Conservation (phyloP, 2,329 filamentous ascomycete species). For the Lachnellula hyalina region DNA sequence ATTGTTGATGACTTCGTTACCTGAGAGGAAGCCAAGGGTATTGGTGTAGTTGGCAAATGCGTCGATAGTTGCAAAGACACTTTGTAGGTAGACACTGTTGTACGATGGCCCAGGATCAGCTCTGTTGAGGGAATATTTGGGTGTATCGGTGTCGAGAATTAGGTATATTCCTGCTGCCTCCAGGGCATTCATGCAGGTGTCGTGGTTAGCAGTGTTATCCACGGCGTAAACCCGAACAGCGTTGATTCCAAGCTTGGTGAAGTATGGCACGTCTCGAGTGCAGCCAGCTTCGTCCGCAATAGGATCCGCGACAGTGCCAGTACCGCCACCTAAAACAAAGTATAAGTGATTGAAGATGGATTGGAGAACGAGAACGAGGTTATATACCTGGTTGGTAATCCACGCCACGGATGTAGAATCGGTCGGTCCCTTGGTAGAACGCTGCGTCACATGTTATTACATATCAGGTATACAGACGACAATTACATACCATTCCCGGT, state of each 20-base stretch:
- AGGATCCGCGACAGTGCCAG: constrained; percentile 57
- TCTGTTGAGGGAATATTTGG: constrained; percentile 64
- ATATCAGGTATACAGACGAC: background rate
- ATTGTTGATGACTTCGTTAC: constrained; percentile 55
- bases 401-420: constrained; percentile 55
- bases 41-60: constrained; percentile 63
- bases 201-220: constrained; percentile 64
- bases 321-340: constrained; percentile 12
- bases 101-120: constrained; percentile 55
- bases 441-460: constrained; percentile 14
- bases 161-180: constrained; percentile 69
- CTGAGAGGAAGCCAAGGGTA: constrained; percentile 59
- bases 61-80: constrained; percentile 66
- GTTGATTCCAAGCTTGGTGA: constrained; percentile 66
- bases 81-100: constrained; percentile 66
- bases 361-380: no score
- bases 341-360: background rate
- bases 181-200: constrained; percentile 62
- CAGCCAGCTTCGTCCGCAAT: constrained; percentile 55
- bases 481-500: constrained; percentile 24
- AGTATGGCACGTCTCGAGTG: constrained; percentile 60
- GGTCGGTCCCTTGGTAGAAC: constrained; percentile 28
- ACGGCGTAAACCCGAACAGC: constrained; percentile 69
- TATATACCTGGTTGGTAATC: constrained; percentile 53
- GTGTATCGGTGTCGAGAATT: constrained; percentile 65